Conservation (phyloP, 2,329 filamentous ascomycete genomes). For the Monosporascus sp. region DNA sequence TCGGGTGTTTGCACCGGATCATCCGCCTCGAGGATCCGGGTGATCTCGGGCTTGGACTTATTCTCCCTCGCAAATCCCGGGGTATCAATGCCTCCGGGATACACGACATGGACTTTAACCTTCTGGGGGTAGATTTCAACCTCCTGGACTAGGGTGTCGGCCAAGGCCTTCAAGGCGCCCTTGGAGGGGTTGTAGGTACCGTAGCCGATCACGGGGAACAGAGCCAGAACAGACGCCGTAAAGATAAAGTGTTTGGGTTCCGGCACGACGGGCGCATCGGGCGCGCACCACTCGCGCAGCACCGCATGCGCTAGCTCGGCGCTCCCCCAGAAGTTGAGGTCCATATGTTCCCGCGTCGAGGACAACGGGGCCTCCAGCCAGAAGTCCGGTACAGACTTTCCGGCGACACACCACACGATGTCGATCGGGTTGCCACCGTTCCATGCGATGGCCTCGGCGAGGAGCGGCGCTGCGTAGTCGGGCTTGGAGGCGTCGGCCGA, state of each 20-base stretch:
- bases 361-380: constrained; percentile 70
- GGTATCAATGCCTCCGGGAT: constrained; percentile 76
- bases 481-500: constrained; percentile 72
- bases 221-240: constrained; percentile 71
- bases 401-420: constrained; percentile 87
- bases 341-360: constrained; percentile 73
- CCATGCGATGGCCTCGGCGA: constrained; percentile 71
- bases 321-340: constrained; percentile 84
- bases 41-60: constrained; percentile 72
- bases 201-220: constrained; percentile 78
- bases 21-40: constrained; percentile 71
- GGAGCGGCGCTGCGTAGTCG: constrained; percentile 63
- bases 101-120: constrained; percentile 76
- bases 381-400: constrained; percentile 66
- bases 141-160: constrained; percentile 80
- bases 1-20: constrained; percentile 77
- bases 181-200: constrained; percentile 79
- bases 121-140: constrained; percentile 79
- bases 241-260: constrained; percentile 77
- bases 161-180: constrained; percentile 74
- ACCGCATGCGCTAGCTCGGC: constrained; percentile 82
- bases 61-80: constrained; percentile 75
- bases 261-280: constrained; percentile 36
- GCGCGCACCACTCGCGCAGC: constrained; percentile 66
- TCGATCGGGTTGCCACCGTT: constrained; percentile 71